phyloP scores from a whole-genome alignment of 2,329 filamentous ascomycete genomes.

The Geosmithia flava region DNA sequence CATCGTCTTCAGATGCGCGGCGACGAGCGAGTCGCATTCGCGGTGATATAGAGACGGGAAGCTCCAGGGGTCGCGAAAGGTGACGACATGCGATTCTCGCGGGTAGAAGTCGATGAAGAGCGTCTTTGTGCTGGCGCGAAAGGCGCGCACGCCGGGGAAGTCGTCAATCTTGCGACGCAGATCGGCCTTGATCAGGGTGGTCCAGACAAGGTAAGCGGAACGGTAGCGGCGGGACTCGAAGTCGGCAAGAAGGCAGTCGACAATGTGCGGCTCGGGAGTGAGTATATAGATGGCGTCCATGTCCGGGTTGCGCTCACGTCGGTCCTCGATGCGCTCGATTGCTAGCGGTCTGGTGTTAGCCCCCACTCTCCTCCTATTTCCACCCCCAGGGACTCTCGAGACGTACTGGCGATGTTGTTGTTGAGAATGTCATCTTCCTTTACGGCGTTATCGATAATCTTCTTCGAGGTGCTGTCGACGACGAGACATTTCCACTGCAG shows the following conservation, averaged over 20 bases:
- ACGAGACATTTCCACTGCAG: conserved; percentile 91
- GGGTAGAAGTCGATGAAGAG: conserved; percentile 84
- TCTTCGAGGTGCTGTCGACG: conserved; percentile 71
- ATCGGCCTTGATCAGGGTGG: conserved; percentile 55
- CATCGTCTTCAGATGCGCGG: conserved; percentile 69
- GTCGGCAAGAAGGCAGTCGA: conserved; percentile 90
- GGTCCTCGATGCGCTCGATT: conserved; percentile 87
- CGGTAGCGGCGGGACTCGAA: conserved; percentile 76
- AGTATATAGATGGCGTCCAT: conserved; percentile 95
- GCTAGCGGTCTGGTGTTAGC: conserved; percentile 36
- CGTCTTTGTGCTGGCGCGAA: conserved; percentile 70
- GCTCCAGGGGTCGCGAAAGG: conserved; percentile 90
- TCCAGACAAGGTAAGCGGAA: conserved; percentile 77
- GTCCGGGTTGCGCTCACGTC: conserved; percentile 67
- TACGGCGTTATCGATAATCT: conserved; percentile 79
- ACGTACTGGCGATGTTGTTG: conserved; percentile 84
- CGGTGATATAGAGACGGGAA: conserved; percentile 90
- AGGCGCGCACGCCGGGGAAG: conserved; percentile 54
- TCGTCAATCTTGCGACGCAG: conserved; percentile 65
- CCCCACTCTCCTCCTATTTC: neutral
- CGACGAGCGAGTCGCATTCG: conserved; percentile 72
- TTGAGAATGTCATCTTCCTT: conserved; percentile 97
- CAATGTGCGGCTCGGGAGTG: conserved; percentile 72
- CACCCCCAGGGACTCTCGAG: neutral
- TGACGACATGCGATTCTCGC: conserved; percentile 80